These are phyloP conservation scores for Myriangium duriaei DNA, from an alignment of 2,329 filamentous ascomycete genomes.

Conservation along the genomic window DNA sequence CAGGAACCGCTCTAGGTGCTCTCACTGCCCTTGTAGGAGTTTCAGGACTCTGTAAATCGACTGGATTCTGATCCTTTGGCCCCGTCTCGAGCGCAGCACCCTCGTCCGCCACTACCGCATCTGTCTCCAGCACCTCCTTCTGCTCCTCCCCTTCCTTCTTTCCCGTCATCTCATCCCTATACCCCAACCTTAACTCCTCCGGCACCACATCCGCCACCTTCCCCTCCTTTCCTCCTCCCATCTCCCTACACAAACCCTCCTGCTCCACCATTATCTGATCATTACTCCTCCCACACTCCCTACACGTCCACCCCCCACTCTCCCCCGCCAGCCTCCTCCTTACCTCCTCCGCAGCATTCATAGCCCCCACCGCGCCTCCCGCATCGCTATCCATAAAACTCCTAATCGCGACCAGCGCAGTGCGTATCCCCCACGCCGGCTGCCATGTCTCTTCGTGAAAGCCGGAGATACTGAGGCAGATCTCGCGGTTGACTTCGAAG, in stretches of 20 bases:
- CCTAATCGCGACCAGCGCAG: conserved; percentile 65
- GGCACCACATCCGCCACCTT: conserved; percentile 27
- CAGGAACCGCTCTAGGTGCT: conserved; percentile 3
- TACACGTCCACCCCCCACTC: conserved; percentile 55
- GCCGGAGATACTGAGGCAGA: conserved; percentile 84
- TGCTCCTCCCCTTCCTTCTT: conserved; percentile 14
- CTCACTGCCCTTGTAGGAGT: not conserved
- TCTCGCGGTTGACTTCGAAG: conserved; percentile 94
- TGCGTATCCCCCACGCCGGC: conserved; percentile 92
- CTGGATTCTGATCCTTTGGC: conserved; percentile 1
- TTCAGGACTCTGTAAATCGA: conserved; percentile 1
- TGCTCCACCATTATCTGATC: conserved; percentile 61
- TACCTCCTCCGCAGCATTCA: conserved; percentile 61
- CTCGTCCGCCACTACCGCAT: not conserved
- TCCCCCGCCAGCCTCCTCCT: conserved; percentile 57
- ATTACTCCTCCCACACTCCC: conserved; percentile 58
- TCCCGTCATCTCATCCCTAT: conserved; percentile 49
- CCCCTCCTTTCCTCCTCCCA: conserved; percentile 12
- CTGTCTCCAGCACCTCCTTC: conserved; percentile 11
- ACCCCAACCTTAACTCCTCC: conserved; percentile 51
- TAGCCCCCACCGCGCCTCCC: conserved; percentile 76
- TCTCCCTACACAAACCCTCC: conserved; percentile 39
- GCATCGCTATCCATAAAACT: conserved; percentile 90
- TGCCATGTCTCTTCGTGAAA: conserved; percentile 99
- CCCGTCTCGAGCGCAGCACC: not conserved